A percentile compares a stretch with the other conserved stretches of the same genome.
phyloP scores from a whole-genome alignment of 2,329 filamentous ascomycete genomes.

The Microsporum audouinii region DNA sequence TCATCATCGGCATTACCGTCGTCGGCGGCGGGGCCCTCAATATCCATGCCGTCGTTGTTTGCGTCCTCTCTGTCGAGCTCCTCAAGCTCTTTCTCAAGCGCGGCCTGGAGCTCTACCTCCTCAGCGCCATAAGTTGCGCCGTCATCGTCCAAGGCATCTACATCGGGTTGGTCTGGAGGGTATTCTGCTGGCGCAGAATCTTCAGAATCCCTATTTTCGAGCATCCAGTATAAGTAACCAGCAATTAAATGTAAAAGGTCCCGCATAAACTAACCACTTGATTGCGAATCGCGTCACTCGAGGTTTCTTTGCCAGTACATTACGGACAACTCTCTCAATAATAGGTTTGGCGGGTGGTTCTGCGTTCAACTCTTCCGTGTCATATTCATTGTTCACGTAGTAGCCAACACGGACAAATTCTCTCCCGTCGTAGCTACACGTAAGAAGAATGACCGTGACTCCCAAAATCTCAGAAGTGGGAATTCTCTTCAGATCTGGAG shows the following conservation, averaged over 20 bases:
- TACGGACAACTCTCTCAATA: conserved; percentile 82
- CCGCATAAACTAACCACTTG: conserved; percentile 64
- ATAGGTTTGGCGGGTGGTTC: conserved; percentile 87
- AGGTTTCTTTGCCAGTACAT: conserved; percentile 92
- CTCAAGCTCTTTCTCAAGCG: conserved; percentile 42
- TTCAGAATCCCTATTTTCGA: conserved; percentile 71
- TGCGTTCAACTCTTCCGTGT: conserved; percentile 73
- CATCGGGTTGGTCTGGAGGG: conserved; percentile 94
- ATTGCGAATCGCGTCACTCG: conserved; percentile 95
- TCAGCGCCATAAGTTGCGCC: conserved; percentile 79
- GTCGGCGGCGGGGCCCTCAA: conserved; percentile 45
- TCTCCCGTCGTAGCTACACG: conserved; percentile 88
- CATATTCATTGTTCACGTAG: conserved; percentile 99
- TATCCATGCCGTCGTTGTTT: conserved; percentile 63
- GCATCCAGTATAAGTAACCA: conserved; percentile 13
- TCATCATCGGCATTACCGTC: conserved; percentile 37
- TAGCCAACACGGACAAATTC: conserved; percentile 98
- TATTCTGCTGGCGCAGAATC: conserved; percentile 91
- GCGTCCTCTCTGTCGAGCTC: conserved; percentile 35
- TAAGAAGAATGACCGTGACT: conserved; percentile 92
- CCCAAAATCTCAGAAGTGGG: conserved; percentile 91
- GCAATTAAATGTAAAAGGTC: background rate
- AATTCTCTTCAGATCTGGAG: conserved; percentile 80
- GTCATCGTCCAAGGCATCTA: conserved; percentile 74
- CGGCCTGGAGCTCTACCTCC: conserved; percentile 63